Evolutionary conservation across 352 stramenopile species (phyloP).

Genomic region (Salisapilia sapeloensis): DNA sequence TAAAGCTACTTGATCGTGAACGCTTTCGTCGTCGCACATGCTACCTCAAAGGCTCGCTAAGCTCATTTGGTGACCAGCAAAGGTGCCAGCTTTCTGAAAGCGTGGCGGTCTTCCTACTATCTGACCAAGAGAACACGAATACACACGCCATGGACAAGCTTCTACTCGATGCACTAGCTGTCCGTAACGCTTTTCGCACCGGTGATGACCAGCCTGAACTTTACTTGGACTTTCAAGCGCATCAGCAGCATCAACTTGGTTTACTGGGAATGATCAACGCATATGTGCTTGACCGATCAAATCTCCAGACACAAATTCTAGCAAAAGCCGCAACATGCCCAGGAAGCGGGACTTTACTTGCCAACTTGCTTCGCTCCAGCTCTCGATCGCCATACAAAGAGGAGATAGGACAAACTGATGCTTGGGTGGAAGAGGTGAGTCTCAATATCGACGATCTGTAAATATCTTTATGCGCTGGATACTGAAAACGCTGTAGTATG

Average conservation of each 20-base stretch:
- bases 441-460: background rate
- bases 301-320: slow-evolving; percentile 34
- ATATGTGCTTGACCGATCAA: no score
- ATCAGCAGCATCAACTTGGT: slow-evolving; percentile 12
- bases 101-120: slow-evolving; percentile 47
- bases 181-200: slow-evolving; percentile 40
- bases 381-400: slow-evolving; percentile 19
- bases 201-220: slow-evolving; percentile 23
- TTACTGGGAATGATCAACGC: no score
- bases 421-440: slow-evolving; percentile 47
- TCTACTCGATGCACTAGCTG: slow-evolving; percentile 38
- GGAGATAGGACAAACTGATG: slow-evolving; percentile 9
- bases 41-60: slow-evolving; percentile 34
- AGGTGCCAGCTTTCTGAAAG: slow-evolving; percentile 22
- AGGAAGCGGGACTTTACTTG: slow-evolving; percentile 36
- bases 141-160: no score
- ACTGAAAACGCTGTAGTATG: slow-evolving; percentile 17
- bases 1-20: slow-evolving; percentile 20
- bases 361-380: slow-evolving; percentile 47
- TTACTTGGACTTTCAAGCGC: slow-evolving; percentile 32
- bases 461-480: background rate
- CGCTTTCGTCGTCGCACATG: slow-evolving; percentile 21
- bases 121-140: no score
- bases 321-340: slow-evolving; percentile 30
- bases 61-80: slow-evolving; percentile 20